phyloP scores from a whole-genome alignment of 352 stramenopile species.

The Pythium rishiriense region DNA sequence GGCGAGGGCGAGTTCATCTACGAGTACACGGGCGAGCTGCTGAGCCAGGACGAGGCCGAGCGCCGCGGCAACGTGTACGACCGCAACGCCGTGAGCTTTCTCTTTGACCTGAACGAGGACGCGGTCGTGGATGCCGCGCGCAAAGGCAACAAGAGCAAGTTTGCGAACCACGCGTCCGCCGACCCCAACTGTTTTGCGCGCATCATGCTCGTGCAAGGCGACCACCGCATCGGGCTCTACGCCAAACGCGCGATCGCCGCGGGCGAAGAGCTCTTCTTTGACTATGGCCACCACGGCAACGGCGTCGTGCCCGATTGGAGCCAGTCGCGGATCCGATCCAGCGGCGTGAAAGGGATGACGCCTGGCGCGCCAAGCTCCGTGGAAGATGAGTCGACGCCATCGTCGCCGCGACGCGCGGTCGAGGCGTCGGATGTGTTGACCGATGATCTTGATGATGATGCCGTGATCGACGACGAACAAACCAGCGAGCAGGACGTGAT shows the following conservation, averaged over 20 bases:
- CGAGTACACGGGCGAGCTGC: conserved; percentile 90
- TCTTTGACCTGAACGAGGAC: conserved; percentile 95
- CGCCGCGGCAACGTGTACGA: conserved; percentile 90
- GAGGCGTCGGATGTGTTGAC: neutral
- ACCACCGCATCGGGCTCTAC: conserved; percentile 94
- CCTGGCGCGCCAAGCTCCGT: conserved; percentile 14
- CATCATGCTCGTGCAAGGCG: conserved; percentile 91
- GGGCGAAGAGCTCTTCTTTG: conserved; percentile 88
- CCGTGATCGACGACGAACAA: neutral
- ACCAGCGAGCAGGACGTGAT: neutral
- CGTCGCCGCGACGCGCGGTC: conserved; percentile 8
- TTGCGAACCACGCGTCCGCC: conserved; percentile 86
- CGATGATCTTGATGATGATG: neutral
- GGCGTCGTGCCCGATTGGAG: conserved; percentile 83
- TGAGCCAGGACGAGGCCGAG: conserved; percentile 89
- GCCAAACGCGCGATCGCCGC: conserved; percentile 83
- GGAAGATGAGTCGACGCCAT: conserved; percentile 15
- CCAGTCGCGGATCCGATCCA: conserved; percentile 49
- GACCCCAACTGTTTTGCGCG: conserved; percentile 83
- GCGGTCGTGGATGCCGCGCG: conserved; percentile 91
- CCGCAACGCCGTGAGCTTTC: conserved; percentile 87
- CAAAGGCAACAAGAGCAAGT: conserved; percentile 96
- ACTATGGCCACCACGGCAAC: conserved; percentile 80
- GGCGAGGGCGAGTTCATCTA: conserved; percentile 75
- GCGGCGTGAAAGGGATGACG: conserved; percentile 8